Base-by-base conservation (phyloP, 2,329 filamentous ascomycete genomes). In the Pseudocercospora musae region DNA sequence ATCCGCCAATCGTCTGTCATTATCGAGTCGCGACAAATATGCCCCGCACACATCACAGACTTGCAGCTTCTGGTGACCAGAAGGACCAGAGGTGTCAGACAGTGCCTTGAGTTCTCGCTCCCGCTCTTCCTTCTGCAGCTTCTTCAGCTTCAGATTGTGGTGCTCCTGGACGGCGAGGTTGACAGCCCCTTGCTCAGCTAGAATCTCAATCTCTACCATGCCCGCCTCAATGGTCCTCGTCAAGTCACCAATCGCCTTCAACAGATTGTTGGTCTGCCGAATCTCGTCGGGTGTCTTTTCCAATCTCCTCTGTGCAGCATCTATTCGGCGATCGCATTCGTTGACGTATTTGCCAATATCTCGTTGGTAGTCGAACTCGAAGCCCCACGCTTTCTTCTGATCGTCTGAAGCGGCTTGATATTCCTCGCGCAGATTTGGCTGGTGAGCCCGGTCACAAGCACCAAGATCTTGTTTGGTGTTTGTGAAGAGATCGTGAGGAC, bases 231-330 rank as follows among this genome's bases (percentile, higher is more conserved):
- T 91, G 49, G 88, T 92, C 61, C 86, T 85, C 60, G 85, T 82
- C 42, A 97, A 82, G 71, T 97, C 93, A 56, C 87, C 86, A 71
- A 99, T 98, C 70, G 87, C 82, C 79, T 94, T 95, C 65, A 98
- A 84, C 70, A 98, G 79, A 53, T 89, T 86, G 74, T 96, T 98
- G 2, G 95, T 98, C 81, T 98, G 93, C 44, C 63, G 60, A 25
- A 99, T 97, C 81, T 99, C 95, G 74, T 99, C 95, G 8, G 94
- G 93, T 0, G 95, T 98, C 84, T 98, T 99, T 79, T 99, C 95
- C 62, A 99, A 80, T 57, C 94, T 84, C 57, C 92, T 85, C 81
- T 98, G 94, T 9, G 94, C 92, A 13, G 87, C 84, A 68, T 98
- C 93, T 75, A 99, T 99, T 70, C 93, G 85, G 60, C 92, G 86